A percentile compares a stretch with the other conserved stretches of the same genome.
These are phyloP conservation scores for Aphanomyces euteiches DNA, from an alignment of 352 stramenopile species.

Conservation along the genomic window DNA sequence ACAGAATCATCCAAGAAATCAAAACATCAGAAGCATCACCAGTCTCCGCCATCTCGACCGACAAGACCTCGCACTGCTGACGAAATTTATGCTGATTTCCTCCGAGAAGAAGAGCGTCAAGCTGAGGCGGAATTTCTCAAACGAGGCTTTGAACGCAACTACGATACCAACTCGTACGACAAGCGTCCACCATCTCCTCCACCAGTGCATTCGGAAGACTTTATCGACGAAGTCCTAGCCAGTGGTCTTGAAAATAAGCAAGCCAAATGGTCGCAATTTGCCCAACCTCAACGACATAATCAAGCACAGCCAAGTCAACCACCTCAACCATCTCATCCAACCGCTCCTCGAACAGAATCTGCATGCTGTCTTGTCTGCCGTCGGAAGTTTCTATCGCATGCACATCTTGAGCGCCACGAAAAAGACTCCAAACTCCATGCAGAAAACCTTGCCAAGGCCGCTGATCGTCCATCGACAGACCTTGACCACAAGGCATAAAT, in stretches of 20 bases:
- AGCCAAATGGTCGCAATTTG: conserved; percentile 43
- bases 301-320: conserved; percentile 1
- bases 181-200: background rate
- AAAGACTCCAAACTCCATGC: conserved; percentile 50
- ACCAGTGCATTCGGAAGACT: conserved; percentile 10
- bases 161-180: conserved; percentile 30
- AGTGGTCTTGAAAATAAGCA: conserved; percentile 44
- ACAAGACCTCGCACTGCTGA: conserved; percentile 42
- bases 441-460: conserved; percentile 39
- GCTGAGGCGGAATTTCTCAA: conserved; percentile 53
- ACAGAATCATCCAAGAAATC: conserved; percentile 12
- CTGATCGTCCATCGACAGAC: background rate
- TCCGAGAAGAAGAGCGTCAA: conserved; percentile 63
- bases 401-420: conserved; percentile 51
- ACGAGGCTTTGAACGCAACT: conserved; percentile 64
- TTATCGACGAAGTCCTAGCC: conserved; percentile 36
- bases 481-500: background rate
- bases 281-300: conserved; percentile 27
- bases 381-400: conserved; percentile 54
- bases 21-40: conserved; percentile 13
- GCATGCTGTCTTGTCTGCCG: conserved; percentile 64
- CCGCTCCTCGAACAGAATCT: background rate
- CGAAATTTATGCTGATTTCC: conserved; percentile 67
- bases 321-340: background rate
- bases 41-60: conserved; percentile 8